Evolutionary conservation across 805 yeast species (phyloP), one percentile per base, ranked within the genome.

Genomic region (Wickerhamomyces subpelliculosus): DNA sequence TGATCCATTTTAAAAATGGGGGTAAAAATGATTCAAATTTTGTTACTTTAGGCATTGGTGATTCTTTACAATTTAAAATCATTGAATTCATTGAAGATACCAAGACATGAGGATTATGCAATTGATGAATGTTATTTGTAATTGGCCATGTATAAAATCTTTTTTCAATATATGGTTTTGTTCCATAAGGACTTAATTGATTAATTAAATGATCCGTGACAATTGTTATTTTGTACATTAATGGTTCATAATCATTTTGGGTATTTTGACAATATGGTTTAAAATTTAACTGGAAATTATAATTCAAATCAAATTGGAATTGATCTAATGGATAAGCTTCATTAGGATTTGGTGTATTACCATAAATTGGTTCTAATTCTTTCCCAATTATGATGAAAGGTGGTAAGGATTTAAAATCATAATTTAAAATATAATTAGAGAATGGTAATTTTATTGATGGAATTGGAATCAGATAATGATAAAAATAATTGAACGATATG

Each of bases 401-500:
- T 2, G 54, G 48, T 1, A 34, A 27, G 4, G 34, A 25, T 1
- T 39, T 38, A 35, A 46, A 46, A 34, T 50, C 55, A 19, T 49
- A 49, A 35, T 53, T 50, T 14, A 49, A 27, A 4, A 50, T 41
- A 33, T 42, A 49, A 20, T 47, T 41, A 1, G 42, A 24, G 1
- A 53, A 36, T 5, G 55, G 54, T 2, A 53, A 32, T 4, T 36
- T 14, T 10, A 52, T 46, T 4, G 48, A 42, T 8, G 55, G 49
- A 10, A 40, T 44, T 13, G 57, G 57, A 9, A 54, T 46, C 20
- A 52, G 38, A 16, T 39, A 37, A 37, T 44, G 38, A 39, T 54
- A 54, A 31, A 52, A 42, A 40, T 46, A 51, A 45, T 54, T 54
- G 48, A 47, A 52, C 8, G 54, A 36, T 11, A 45, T 36, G 31